phyloP scores from a whole-genome alignment of 768 basidiomycete genomes.

The Galerina sulciceps region DNA sequence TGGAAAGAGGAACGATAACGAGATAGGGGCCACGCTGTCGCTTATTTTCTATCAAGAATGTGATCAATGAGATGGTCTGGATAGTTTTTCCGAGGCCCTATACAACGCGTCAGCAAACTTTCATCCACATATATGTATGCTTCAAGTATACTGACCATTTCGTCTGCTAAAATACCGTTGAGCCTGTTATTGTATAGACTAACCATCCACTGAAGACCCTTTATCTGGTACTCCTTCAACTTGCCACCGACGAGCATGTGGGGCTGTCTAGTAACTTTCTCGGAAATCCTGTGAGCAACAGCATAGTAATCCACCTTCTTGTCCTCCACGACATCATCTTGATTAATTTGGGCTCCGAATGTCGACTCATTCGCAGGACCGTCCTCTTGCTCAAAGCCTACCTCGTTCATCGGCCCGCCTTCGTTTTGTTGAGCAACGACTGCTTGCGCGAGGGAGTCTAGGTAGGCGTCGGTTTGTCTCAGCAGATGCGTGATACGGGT shows the following conservation, averaged over 20 bases:
- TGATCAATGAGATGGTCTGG: constrained; percentile 92
- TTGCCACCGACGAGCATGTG: constrained; percentile 81
- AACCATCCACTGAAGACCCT: constrained; percentile 98
- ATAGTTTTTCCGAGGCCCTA: constrained; percentile 96
- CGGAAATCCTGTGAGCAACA: constrained; percentile 90
- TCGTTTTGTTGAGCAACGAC: constrained; percentile 93
- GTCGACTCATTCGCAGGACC: constrained; percentile 85
- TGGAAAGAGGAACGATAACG: constrained; percentile 93
- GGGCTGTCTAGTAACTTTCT: constrained; percentile 81
- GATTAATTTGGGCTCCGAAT: constrained; percentile 80
- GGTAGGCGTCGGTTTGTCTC: constrained; percentile 91
- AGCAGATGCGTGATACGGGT: constrained; percentile 97
- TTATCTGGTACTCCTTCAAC: constrained; percentile 93
- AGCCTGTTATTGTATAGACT: constrained; percentile 95
- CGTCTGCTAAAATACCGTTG: constrained; percentile 93
- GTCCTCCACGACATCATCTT: constrained; percentile 65
- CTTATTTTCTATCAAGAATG: constrained; percentile 92
- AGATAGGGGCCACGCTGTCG: constrained; percentile 92
- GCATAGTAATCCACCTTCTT: constrained; percentile 95
- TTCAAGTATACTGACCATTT: constrained; percentile 71
- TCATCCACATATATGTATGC: constrained; percentile 1
- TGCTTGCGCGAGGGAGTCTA: constrained; percentile 93
- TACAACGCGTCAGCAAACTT: constrained; percentile 13
- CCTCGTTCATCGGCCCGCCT: constrained; percentile 43
- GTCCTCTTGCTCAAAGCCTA: constrained; percentile 64